phyloP scores from a whole-genome alignment of 163 green algal genomes.

The Scenedesmus sp. region DNA sequence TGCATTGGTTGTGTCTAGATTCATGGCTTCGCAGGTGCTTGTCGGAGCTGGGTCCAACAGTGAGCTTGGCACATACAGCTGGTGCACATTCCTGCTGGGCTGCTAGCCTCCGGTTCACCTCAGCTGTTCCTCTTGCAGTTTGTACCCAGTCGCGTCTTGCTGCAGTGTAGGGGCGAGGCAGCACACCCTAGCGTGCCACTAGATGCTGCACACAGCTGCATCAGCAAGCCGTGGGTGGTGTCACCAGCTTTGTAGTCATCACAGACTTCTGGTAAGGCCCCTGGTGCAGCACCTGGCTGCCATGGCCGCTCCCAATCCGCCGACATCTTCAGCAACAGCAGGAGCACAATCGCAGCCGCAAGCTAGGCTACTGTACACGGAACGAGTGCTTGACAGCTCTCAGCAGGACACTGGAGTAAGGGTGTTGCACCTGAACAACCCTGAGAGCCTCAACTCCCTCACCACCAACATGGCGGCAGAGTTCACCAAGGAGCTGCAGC shows the following conservation, averaged over 20 bases:
- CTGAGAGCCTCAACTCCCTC: constrained; percentile 51
- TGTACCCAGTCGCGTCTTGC: background rate
- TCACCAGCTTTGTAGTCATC: background rate
- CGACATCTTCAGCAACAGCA: background rate
- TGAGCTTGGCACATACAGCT: too few relatives aligned
- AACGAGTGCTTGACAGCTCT: background rate
- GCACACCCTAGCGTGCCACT: background rate
- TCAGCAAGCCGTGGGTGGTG: background rate
- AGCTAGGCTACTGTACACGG: constrained; percentile 37
- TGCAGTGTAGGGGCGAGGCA: background rate
- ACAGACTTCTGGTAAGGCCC: background rate
- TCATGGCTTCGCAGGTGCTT: too few relatives aligned
- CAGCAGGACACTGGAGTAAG: constrained; percentile 39
- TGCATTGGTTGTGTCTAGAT: too few relatives aligned
- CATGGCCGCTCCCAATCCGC: background rate
- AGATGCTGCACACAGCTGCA: background rate
- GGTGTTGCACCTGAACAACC: constrained; percentile 42
- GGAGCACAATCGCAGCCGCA: background rate
- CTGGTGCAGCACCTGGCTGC: background rate
- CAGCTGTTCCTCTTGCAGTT: background rate
- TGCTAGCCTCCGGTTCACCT: background rate
- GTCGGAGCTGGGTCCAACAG: too few relatives aligned
- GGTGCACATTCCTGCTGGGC: background rate
- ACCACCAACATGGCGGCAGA: constrained; percentile 32
- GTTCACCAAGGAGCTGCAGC: constrained; percentile 22